A percentile compares a stretch with the other conserved stretches of the same genome.
Evolutionary conservation across 2,329 filamentous ascomycete species (phyloP).

Genomic region (Dactylellina haptotyla): DNA sequence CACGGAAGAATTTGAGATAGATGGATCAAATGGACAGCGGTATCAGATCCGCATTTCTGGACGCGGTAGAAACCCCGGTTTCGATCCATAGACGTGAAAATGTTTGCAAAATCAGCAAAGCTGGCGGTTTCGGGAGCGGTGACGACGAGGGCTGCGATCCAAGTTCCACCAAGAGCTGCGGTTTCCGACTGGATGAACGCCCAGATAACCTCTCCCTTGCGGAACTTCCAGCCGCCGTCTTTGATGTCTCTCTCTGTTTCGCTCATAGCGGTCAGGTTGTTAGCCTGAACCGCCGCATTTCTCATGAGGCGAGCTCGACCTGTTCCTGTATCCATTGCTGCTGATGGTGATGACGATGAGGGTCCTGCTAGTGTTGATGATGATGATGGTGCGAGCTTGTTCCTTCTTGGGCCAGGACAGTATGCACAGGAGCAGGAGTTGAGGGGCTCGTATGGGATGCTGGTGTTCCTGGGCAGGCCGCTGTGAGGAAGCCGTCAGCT

Average conservation of each 20-base stretch:
- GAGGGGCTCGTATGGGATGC: conserved; percentile 8
- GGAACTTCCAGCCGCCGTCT: conserved; percentile 43
- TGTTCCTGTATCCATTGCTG: not conserved
- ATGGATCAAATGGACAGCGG: conserved; percentile 23
- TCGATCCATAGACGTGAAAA: conserved; percentile 13
- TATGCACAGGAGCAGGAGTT: conserved; percentile 18
- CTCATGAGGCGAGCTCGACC: not conserved
- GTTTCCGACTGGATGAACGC: conserved; percentile 10
- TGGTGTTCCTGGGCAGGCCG: conserved; percentile 19
- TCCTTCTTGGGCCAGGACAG: conserved; percentile 28
- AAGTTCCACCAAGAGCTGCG: conserved; percentile 23
- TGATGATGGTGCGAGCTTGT: not conserved
- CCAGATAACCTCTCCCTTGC: conserved; percentile 31
- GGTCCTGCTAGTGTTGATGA: too few relatives aligned
- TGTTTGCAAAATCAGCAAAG: conserved; percentile 36
- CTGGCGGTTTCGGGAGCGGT: conserved; percentile 17
- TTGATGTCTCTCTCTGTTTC: conserved; percentile 21
- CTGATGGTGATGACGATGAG: not conserved
- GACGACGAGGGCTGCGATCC: conserved; percentile 21
- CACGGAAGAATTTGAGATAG: conserved; percentile 33
- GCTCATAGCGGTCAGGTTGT: not conserved
- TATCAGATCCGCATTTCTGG: conserved; percentile 35
- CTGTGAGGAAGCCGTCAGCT: conserved; percentile 22
- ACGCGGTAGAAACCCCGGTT: conserved; percentile 32
- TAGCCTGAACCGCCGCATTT: not conserved